Conservation (phyloP, 2,329 filamentous ascomycete genomes). For the Ophiocordyceps sinensis region DNA sequence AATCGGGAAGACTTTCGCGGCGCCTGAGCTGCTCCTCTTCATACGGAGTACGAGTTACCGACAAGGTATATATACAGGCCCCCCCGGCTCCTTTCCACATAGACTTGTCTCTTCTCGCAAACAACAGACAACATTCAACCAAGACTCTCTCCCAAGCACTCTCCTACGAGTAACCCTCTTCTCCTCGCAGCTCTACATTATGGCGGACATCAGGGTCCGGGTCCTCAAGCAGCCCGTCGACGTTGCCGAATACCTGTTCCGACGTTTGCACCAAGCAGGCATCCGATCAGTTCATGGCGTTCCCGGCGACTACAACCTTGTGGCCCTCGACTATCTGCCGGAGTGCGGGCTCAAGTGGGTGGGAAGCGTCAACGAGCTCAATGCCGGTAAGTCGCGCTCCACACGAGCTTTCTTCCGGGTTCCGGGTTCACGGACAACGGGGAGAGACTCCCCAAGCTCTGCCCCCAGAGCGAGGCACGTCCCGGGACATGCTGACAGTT, state of each 20-base stretch:
- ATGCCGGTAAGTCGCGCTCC: slow-evolving; percentile 40
- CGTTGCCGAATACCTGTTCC: slow-evolving; percentile 55
- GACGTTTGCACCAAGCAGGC: slow-evolving; percentile 47
- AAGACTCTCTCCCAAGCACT: not conserved
- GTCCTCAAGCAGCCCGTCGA: slow-evolving; percentile 36
- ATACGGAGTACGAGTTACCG: too few species aligned
- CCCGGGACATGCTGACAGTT: slow-evolving; percentile 5
- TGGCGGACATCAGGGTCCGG: slow-evolving; percentile 25
- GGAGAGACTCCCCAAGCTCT: too few species aligned
- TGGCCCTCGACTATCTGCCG: slow-evolving; percentile 51
- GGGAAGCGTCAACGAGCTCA: slow-evolving; percentile 58
- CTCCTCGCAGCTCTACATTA: slow-evolving; percentile 1
- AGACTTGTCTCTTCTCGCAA: too few species aligned
- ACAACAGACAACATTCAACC: not conserved
- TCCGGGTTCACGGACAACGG: too few species aligned
- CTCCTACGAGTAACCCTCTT: not conserved
- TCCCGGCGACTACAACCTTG: slow-evolving; percentile 62
- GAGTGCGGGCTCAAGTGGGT: slow-evolving; percentile 47
- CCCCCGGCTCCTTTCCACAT: too few species aligned
- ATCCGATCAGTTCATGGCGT: slow-evolving; percentile 52
- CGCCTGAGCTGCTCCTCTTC: too few species aligned
- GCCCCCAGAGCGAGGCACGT: not conserved
- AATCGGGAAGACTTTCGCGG: not conserved
- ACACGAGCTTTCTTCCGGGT: not conserved
- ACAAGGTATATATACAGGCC: too few species aligned